Evolutionary conservation across 2,329 filamentous ascomycete species (phyloP).

Genomic region (Colletotrichum incanum): DNA sequence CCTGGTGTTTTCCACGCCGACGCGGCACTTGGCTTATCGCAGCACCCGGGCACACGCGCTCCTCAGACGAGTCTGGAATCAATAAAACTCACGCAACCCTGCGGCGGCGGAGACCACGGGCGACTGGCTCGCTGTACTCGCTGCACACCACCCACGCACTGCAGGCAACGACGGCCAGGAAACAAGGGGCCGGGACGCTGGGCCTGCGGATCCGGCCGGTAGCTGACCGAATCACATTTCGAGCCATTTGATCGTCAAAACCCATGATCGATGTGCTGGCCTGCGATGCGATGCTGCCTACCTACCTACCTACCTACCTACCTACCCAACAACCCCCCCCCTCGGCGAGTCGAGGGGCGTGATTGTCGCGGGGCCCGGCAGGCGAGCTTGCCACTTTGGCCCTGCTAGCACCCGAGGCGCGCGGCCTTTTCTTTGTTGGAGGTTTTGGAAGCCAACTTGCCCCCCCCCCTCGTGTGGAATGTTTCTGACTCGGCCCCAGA

Average conservation of each 20-base stretch:
- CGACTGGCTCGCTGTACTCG: not conserved
- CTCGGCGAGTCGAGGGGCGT: not conserved
- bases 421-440: not conserved
- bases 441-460: not conserved
- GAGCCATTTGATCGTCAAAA: not conserved
- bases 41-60: not conserved
- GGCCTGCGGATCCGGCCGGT: conserved; percentile 10
- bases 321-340: too few species aligned
- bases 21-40: conserved; percentile 7
- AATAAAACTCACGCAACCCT: conserved; percentile 32
- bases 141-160: not conserved
- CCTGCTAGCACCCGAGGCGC: too few species aligned
- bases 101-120: conserved; percentile 6
- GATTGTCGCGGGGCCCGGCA: not conserved
- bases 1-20: not conserved
- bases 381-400: not conserved
- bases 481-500: not conserved
- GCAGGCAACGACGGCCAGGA: conserved; percentile 15
- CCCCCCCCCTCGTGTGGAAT: too few species aligned
- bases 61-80: conserved; percentile 19
- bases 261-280: not conserved
- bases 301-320: too few species aligned
- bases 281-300: conserved; percentile 9
- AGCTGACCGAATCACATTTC: not conserved
- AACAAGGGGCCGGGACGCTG: conserved; percentile 13